Percentiles rank a stretch among this genome's conserved stretches.
These are phyloP conservation scores for Coemansia sp. DNA, from an alignment of 192 early-diverging fungal species.

Conservation along the genomic window DNA sequence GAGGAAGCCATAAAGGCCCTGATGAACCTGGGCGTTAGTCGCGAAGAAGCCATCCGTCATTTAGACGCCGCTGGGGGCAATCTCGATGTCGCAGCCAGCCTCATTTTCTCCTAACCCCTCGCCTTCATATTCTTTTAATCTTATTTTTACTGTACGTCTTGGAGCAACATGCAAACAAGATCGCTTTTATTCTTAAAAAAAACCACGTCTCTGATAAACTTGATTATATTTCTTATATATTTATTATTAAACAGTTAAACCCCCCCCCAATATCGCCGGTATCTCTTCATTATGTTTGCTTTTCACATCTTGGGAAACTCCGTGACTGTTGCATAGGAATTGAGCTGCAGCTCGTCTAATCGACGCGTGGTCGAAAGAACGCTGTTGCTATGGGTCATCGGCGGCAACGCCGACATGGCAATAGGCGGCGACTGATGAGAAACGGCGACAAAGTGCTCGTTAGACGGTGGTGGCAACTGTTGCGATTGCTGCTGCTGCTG, in stretches of 20 bases:
- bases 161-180: too few species aligned
- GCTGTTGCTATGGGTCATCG: conserved; percentile 18
- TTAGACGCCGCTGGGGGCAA: conserved; percentile 81
- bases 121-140: background rate
- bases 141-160: background rate
- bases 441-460: background rate
- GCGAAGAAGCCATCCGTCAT: conserved; percentile 73
- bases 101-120: conserved; percentile 68
- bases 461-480: background rate
- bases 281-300: background rate
- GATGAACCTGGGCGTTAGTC: conserved; percentile 72
- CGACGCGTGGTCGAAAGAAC: conserved; percentile 14
- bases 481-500: conserved; percentile 12
- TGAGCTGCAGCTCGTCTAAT: conserved; percentile 34
- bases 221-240: too few species aligned
- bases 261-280: background rate
- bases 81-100: conserved; percentile 78
- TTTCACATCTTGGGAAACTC: conserved; percentile 26
- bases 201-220: too few species aligned
- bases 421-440: conserved; percentile 18
- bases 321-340: conserved; percentile 26
- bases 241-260: background rate
- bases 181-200: too few species aligned
- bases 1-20: conserved; percentile 71
- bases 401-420: conserved; percentile 19